Base-by-base conservation (phyloP, 2,329 filamentous ascomycete genomes). In the Aphanocladium album region DNA sequence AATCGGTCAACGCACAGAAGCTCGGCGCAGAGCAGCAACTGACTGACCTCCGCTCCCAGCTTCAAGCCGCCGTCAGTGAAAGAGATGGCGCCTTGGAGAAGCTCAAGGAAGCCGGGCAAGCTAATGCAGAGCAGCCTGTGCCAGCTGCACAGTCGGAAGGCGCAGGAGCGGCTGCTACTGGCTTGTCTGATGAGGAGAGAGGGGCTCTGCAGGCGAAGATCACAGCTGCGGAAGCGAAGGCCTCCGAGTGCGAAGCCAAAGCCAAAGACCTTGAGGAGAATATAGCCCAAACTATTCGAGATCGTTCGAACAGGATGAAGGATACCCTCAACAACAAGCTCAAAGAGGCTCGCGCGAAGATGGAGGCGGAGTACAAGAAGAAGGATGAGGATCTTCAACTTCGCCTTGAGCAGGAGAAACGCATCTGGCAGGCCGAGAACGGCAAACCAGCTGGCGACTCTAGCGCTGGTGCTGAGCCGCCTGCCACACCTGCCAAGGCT, bases 231-330 rank as follows among this genome's bases (percentile, higher is more conserved):
- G 83, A 89, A 70, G 78, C 83, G 30, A 84, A 81, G 69, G 84
- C 88, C 9, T 78, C 81, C 3, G 86, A 89, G 65, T 82, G 83
- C 51, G 87, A 91, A 68, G 76, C 79, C 16, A 88, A 87, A 72
- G 82, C 79, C 1, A 80, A 83, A 58, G 83, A 87, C 62, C 77
- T 89, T 17, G 89, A 93, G 68, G 82, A 84, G 33, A 81, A 79
- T 59, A 81, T 86, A 50, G 79, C 84, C 60, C 76, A 74, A 39
- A 85, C 82, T 12, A 79, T 90, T 62, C 89, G 89, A 67, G 77
- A 81, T 57, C 82, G 87, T 49, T 86, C 86, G 1, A 84, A 90
- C 47, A 83, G 83, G 70, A 89, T 91, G 87, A 89, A 87, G 68
- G 80, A 83, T 23, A 75, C 82, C 1, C 75, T 91, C 54, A 88